Evolutionary conservation across 139 green algal genomes (phyloP).

Genomic region (Penium margaritaceum): DNA sequence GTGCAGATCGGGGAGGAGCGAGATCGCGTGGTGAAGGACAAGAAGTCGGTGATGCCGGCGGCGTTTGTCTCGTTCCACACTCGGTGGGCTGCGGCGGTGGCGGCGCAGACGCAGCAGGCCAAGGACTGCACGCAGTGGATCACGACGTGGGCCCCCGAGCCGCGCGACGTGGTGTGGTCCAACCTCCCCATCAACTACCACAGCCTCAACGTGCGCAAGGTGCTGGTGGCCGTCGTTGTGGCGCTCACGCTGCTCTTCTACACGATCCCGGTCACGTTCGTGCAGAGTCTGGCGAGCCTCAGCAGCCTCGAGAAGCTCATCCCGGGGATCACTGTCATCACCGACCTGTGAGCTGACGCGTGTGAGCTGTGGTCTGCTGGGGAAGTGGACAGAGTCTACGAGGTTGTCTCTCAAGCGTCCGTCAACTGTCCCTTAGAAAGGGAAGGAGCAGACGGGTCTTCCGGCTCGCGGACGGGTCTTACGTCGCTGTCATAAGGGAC

Average conservation of each 20-base stretch:
- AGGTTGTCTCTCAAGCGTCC: not conserved
- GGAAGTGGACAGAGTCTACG: no score
- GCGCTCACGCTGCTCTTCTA: slow-evolving; percentile 30
- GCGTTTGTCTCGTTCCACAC: slow-evolving; percentile 39
- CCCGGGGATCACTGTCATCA: slow-evolving; percentile 27
- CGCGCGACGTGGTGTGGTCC: slow-evolving; percentile 33
- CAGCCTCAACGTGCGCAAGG: slow-evolving; percentile 5
- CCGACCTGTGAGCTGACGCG: slow-evolving; percentile 10
- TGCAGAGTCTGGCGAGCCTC: slow-evolving; percentile 38
- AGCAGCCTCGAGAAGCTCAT: slow-evolving; percentile 28
- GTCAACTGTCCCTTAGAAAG: no score
- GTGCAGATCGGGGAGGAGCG: slow-evolving; percentile 28
- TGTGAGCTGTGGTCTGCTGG: no score
- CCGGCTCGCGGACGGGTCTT: no score
- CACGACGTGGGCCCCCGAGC: slow-evolving; percentile 39
- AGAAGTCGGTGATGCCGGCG: slow-evolving; percentile 25
- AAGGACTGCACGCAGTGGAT: slow-evolving; percentile 25
- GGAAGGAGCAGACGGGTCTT: no score
- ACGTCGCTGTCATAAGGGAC: no score
- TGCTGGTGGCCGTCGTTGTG: slow-evolving; percentile 8
- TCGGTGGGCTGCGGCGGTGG: slow-evolving; percentile 36
- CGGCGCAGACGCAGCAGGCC: slow-evolving; percentile 39
- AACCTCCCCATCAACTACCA: slow-evolving; percentile 32
- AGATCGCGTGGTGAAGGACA: slow-evolving; percentile 19
- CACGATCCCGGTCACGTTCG: slow-evolving; percentile 36